A percentile compares a stretch with the other conserved stretches of the same genome.
Conservation (phyloP, 164 flowering plant genomes). For the Euptelea pleiosperma region DNA sequence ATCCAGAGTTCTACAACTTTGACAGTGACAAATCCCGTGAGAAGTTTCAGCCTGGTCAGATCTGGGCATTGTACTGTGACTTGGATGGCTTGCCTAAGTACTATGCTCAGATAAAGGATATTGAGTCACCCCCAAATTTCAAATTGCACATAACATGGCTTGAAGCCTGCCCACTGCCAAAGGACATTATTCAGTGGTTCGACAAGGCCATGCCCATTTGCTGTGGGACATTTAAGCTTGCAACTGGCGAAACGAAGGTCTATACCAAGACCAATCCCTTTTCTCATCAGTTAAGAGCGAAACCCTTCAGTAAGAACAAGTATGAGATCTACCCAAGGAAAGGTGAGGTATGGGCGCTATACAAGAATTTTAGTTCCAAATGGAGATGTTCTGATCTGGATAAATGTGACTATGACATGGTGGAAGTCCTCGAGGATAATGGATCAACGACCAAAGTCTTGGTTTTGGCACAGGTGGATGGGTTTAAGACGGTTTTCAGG, state of each 20-base stretch:
- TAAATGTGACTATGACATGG: slow-evolving; percentile 38
- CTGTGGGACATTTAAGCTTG: slow-evolving; percentile 49
- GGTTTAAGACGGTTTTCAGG: slow-evolving; percentile 28
- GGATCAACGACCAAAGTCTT: slow-evolving; percentile 19
- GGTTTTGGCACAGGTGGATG: slow-evolving; percentile 23
- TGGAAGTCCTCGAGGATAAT: slow-evolving; percentile 34
- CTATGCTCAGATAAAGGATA: slow-evolving; percentile 41
- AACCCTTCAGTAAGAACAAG: slow-evolving; percentile 18
- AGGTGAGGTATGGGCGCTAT: slow-evolving; percentile 77
- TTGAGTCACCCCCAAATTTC: slow-evolving; percentile 27
- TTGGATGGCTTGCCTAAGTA: slow-evolving; percentile 60
- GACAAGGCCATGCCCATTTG: slow-evolving; percentile 40
- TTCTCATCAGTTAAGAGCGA: slow-evolving; percentile 42
- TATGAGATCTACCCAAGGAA: slow-evolving; percentile 45
- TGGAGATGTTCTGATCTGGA: slow-evolving; percentile 17
- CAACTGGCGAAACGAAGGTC: neutral
- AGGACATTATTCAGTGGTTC: slow-evolving; percentile 33
- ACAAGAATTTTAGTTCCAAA: slow-evolving; percentile 37
- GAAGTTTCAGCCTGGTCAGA: slow-evolving; percentile 48
- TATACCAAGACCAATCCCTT: slow-evolving; percentile 25
- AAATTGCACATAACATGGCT: slow-evolving; percentile 43
- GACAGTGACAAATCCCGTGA: slow-evolving; percentile 33
- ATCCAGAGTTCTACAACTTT: slow-evolving; percentile 50
- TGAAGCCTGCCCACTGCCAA: slow-evolving; percentile 14
- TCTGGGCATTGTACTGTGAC: slow-evolving; percentile 68